These are phyloP conservation scores for Cubamyces lactineus DNA, from an alignment of 768 basidiomycete genomes.

Conservation along the genomic window DNA sequence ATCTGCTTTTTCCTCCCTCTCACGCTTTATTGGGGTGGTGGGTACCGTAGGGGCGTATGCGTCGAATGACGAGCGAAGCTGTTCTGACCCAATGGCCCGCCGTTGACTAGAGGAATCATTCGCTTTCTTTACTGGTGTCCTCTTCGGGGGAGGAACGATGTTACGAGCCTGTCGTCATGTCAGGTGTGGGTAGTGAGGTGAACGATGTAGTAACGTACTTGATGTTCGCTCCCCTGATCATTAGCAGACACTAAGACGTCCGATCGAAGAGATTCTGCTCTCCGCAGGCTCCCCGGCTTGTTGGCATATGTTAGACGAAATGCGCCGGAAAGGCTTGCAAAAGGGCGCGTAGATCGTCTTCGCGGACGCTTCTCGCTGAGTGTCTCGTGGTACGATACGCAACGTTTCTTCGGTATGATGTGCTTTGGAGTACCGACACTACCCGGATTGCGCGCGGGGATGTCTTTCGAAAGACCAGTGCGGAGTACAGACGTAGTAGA, in stretches of 20 bases:
- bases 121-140: too few relatives aligned
- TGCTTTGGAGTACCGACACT: not conserved
- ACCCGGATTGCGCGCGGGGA: not conserved
- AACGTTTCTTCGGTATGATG: not conserved
- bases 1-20: not conserved
- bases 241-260: constrained; percentile 24
- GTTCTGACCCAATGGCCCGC: not conserved
- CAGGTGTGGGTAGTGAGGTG: too few relatives aligned
- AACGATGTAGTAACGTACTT: not conserved
- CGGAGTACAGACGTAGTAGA: not conserved
- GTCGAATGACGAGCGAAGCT: constrained; percentile 1
- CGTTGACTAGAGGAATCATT: too few relatives aligned
- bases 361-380: not conserved
- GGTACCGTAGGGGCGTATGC: constrained; percentile 24
- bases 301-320: constrained; percentile 29
- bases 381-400: not conserved
- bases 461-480: not conserved
- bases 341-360: not conserved
- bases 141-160: too few relatives aligned
- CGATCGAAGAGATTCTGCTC: constrained; percentile 44
- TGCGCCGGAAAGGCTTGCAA: not conserved
- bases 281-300: constrained; percentile 45
- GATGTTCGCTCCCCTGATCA: constrained; percentile 2
- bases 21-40: constrained; percentile 14
- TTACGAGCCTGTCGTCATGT: too few relatives aligned